Evolutionary conservation across 768 basidiomycete species (phyloP).

Genomic region (Cystofilobasidium bisporidii): DNA sequence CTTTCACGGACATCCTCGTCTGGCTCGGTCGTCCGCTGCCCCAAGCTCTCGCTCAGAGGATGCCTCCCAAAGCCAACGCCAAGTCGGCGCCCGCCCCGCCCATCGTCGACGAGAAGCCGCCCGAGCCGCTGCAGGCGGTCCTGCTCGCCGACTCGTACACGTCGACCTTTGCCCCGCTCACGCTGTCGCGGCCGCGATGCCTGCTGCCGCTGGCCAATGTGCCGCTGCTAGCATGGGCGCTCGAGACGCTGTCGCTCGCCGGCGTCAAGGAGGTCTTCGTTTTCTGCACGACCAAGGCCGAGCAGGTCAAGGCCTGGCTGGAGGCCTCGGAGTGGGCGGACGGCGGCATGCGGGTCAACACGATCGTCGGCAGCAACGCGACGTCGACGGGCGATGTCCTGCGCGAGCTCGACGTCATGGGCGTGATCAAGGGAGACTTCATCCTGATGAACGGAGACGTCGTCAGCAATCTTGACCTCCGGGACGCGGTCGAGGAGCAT

Average conservation of each 20-base stretch:
- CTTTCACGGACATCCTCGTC: background rate
- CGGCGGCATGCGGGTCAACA: conserved; percentile 57
- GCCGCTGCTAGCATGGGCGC: conserved; percentile 87
- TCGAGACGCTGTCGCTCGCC: conserved; percentile 86
- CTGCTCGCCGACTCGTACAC: conserved; percentile 95
- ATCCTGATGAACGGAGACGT: conserved; percentile 44
- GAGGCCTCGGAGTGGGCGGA: conserved; percentile 45
- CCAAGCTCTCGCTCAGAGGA: conserved; percentile 35
- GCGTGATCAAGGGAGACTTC: conserved; percentile 40
- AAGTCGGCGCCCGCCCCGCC: conserved; percentile 44
- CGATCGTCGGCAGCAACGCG: conserved; percentile 61
- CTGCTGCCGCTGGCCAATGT: conserved; percentile 89
- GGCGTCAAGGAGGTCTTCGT: conserved; percentile 95
- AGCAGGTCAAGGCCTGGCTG: conserved; percentile 73
- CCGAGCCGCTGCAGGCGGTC: conserved; percentile 85
- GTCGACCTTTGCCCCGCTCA: conserved; percentile 83
- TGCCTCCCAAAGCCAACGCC: conserved; percentile 54
- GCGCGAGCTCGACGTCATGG: conserved; percentile 35
- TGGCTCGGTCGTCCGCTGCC: background rate
- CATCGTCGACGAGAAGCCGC: conserved; percentile 55
- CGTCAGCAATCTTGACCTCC: conserved; percentile 83
- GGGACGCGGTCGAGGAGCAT: conserved; percentile 78
- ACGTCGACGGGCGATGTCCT: conserved; percentile 40
- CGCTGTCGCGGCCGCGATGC: conserved; percentile 55
- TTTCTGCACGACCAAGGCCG: conserved; percentile 81